Percentiles rank a stretch among this genome's conserved stretches.
These are phyloP conservation scores for Dothistroma pini DNA, from an alignment of 2,329 filamentous ascomycete species.

Conservation along the genomic window DNA sequence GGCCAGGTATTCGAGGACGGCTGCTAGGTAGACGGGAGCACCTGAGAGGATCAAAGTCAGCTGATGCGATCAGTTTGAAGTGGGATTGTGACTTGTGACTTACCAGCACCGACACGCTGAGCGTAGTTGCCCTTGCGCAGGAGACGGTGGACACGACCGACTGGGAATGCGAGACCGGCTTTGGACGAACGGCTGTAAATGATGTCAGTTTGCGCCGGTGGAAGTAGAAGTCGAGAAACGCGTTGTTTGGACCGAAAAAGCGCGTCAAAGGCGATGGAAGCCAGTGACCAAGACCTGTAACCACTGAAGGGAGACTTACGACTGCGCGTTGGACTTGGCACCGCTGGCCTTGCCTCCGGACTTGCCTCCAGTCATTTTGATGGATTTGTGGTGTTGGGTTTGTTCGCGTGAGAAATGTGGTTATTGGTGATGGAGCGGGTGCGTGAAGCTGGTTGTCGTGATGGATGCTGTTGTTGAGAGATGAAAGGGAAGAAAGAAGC, in stretches of 20 bases:
- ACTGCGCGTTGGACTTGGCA: constrained; percentile 94
- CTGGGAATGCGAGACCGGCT: constrained; percentile 97
- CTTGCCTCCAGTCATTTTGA: constrained; percentile 99
- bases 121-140: constrained; percentile 99
- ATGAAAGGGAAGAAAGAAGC: constrained; percentile 33
- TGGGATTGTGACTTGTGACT: constrained; percentile 31
- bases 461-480: constrained; percentile 40
- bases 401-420: constrained; percentile 29
- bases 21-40: constrained; percentile 69
- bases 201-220: constrained; percentile 42
- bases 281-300: constrained; percentile 7
- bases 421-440: constrained; percentile 19
- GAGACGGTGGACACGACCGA: constrained; percentile 98
- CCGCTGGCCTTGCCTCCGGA: constrained; percentile 99
- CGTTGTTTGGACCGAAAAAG: constrained; percentile 35
- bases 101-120: constrained; percentile 96
- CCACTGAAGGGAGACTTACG: constrained; percentile 61
- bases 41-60: constrained; percentile 18
- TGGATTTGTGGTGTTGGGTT: constrained; percentile 40
- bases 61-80: constrained; percentile 12
- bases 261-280: constrained; percentile 40
- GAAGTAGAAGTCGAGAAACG: constrained; percentile 23
- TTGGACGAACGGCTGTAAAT: constrained; percentile 85
- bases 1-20: constrained; percentile 95
- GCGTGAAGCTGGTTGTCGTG: constrained; percentile 25